Evolutionary conservation across 2,329 filamentous ascomycete genomes (phyloP).

Genomic region (Colletotrichum truncatum): DNA sequence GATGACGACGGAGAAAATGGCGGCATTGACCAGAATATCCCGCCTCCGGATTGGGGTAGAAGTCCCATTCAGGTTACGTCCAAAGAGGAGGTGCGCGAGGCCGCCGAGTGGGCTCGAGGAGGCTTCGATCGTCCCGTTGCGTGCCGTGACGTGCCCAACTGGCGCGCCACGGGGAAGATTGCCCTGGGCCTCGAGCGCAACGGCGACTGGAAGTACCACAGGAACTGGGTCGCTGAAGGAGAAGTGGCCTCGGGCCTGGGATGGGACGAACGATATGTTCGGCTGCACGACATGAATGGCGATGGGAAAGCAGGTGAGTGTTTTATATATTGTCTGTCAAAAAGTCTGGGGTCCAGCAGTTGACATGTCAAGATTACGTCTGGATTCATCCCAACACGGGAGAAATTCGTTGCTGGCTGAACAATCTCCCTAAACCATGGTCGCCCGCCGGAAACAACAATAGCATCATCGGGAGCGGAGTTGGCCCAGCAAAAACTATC

Average conservation of each 20-base stretch:
- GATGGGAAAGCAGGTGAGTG: slow-evolving; percentile 31
- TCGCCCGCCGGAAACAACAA: slow-evolving; percentile 25
- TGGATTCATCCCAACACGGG: slow-evolving; percentile 29
- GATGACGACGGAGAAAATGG: slow-evolving; percentile 15
- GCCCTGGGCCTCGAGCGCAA: slow-evolving; percentile 11
- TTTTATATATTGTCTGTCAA: no score
- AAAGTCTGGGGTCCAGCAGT: no score
- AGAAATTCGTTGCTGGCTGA: slow-evolving; percentile 31
- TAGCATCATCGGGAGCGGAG: slow-evolving; percentile 29
- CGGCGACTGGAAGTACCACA: slow-evolving; percentile 30
- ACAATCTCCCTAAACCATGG: slow-evolving; percentile 30
- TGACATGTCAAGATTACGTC: no score
- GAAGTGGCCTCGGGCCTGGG: slow-evolving; percentile 14
- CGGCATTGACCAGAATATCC: slow-evolving; percentile 26
- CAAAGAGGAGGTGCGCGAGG: neutral
- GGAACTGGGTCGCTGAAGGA: slow-evolving; percentile 10
- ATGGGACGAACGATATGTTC: neutral
- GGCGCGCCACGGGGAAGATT: slow-evolving; percentile 21
- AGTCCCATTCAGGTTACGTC: neutral
- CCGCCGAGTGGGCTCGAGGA: no score
- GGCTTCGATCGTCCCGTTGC: no score
- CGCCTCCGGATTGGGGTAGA: slow-evolving; percentile 13
- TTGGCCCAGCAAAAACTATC: neutral
- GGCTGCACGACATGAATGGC: slow-evolving; percentile 33
- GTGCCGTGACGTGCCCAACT: neutral